phyloP scores from a whole-genome alignment of 2,329 filamentous ascomycete genomes.

The Pyricularia sp. region DNA sequence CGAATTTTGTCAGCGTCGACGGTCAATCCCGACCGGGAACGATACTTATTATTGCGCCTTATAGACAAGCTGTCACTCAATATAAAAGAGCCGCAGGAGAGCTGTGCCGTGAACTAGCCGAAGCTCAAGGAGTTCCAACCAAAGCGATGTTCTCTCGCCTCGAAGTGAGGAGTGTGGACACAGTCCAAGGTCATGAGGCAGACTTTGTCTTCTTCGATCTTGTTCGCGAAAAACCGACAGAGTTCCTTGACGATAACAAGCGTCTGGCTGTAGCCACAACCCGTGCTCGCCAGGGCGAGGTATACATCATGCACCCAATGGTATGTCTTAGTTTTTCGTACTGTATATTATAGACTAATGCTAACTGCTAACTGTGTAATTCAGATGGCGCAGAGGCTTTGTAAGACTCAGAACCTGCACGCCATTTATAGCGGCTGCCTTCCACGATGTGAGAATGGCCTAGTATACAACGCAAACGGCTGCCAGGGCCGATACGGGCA shows the following conservation, averaged over 20 bases:
- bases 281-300: conserved; percentile 28
- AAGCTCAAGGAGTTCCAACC: neutral
- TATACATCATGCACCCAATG: conserved; percentile 26
- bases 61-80: conserved; percentile 22
- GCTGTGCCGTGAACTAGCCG: conserved; percentile 2
- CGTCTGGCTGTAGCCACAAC: conserved; percentile 33
- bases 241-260: conserved; percentile 29
- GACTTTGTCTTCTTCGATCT: conserved; percentile 35
- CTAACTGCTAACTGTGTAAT: neutral
- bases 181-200: conserved; percentile 32
- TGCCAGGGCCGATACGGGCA: neutral
- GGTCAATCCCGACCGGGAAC: conserved; percentile 14
- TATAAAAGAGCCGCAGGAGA: conserved; percentile 18
- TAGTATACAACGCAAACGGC: neutral
- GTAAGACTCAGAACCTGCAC: neutral
- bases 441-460: neutral
- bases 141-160: conserved; percentile 14
- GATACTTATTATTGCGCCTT: conserved; percentile 31
- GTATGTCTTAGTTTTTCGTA: neutral
- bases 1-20: conserved; percentile 18
- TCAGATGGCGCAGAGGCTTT: neutral
- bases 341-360: neutral
- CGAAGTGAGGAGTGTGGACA: conserved; percentile 29
- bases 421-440: neutral
- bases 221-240: conserved; percentile 23